phyloP scores from a whole-genome alignment of 208 protist genomes.

The Acanthamoeba lugdunensis region DNA sequence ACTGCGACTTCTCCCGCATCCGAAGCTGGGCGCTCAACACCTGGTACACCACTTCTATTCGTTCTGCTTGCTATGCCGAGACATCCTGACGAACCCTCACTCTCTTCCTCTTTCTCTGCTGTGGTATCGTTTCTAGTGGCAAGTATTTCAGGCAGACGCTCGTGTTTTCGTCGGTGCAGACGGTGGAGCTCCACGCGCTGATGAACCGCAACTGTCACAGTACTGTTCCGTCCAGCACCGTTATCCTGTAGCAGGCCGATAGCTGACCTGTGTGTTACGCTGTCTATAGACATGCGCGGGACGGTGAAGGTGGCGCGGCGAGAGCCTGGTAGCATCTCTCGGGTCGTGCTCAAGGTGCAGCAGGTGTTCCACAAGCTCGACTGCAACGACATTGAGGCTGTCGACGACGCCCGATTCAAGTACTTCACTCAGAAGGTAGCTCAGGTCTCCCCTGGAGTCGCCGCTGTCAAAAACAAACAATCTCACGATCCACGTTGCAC shows the following conservation, averaged over 20 bases:
- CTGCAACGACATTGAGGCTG: slow-evolving; percentile 79
- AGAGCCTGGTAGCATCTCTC: slow-evolving; percentile 60
- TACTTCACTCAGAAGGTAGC: slow-evolving; percentile 91
- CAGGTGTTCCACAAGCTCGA: slow-evolving; percentile 93
- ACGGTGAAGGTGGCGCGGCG: slow-evolving; percentile 18
- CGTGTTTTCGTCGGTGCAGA: slow-evolving; percentile 87
- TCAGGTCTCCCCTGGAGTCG: not conserved
- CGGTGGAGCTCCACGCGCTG: slow-evolving; percentile 91
- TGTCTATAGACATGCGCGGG: slow-evolving; percentile 39
- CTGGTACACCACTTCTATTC: not conserved
- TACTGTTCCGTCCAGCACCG: not conserved
- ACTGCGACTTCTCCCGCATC: slow-evolving; percentile 86
- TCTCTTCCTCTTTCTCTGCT: slow-evolving; percentile 88
- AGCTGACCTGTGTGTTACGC: not conserved
- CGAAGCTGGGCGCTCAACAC: slow-evolving; percentile 70
- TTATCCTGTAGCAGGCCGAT: not conserved
- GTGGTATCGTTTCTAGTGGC: slow-evolving; percentile 72
- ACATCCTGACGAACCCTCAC: not conserved
- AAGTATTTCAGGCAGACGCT: slow-evolving; percentile 94
- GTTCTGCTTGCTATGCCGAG: not conserved
- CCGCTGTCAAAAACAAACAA: not conserved
- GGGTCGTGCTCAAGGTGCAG: slow-evolving; percentile 82
- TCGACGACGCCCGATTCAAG: slow-evolving; percentile 91
- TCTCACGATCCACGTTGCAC: not conserved
- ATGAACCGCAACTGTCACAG: slow-evolving; percentile 87